phyloP scores from a whole-genome alignment of 169 alveolate species.

The Cryptosporidium viatorum region DNA sequence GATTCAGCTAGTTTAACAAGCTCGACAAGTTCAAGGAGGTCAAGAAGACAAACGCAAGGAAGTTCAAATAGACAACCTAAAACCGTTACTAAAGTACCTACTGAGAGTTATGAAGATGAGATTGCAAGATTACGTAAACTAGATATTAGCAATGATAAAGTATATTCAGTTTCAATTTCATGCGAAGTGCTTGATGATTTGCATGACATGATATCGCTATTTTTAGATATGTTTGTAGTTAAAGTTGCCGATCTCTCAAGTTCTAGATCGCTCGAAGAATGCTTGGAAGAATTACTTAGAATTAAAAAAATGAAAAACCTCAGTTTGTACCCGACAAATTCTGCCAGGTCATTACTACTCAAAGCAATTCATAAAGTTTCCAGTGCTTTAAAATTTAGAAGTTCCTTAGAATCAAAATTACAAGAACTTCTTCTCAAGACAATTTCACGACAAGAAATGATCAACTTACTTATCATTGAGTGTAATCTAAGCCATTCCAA shows the following conservation, averaged over 20 bases:
- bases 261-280: background rate
- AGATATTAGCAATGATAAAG: background rate
- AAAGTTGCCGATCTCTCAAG: background rate
- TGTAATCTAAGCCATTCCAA: background rate
- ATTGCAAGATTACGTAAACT: background rate
- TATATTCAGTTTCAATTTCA: background rate
- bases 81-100: too few relatives aligned
- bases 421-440: background rate
- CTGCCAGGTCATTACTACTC: background rate
- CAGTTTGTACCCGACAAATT: background rate
- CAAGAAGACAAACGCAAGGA: too few relatives aligned
- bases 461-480: background rate
- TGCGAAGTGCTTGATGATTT: background rate
- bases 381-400: background rate
- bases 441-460: background rate
- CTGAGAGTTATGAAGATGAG: background rate
- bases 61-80: background rate
- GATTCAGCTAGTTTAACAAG: background rate
- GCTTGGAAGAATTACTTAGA: background rate
- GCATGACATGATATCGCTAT: background rate
- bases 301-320: background rate
- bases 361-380: conserved; percentile 3
- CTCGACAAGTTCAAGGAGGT: background rate
- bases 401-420: background rate
- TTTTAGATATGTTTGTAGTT: background rate